Percentiles rank a stretch among this genome's conserved stretches.
Evolutionary conservation across 2,329 filamentous ascomycete species (phyloP).

Genomic region (Botrytis porri): DNA sequence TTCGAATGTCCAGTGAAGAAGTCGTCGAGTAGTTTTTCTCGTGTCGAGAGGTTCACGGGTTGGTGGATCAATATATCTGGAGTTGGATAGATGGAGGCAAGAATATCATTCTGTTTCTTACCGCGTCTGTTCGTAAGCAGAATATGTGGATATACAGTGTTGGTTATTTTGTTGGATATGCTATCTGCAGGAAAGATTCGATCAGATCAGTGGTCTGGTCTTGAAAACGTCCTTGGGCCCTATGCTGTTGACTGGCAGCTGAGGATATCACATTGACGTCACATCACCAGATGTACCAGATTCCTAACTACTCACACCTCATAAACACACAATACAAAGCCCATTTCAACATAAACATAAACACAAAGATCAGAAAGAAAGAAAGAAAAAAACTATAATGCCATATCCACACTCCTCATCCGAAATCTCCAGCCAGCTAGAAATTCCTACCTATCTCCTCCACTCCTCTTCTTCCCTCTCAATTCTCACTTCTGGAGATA

Average conservation of each 20-base stretch:
- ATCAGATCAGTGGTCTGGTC: neutral
- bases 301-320: neutral
- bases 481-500: neutral
- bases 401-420: neutral
- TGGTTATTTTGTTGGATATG: neutral
- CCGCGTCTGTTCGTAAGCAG: too few relatives aligned
- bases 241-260: neutral
- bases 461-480: neutral
- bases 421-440: neutral
- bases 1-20: constrained; percentile 47
- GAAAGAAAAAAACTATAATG: neutral
- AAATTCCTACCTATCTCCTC: neutral
- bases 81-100: constrained; percentile 51
- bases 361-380: neutral
- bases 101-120: neutral
- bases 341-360: neutral
- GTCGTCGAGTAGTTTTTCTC: constrained; percentile 47
- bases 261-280: neutral
- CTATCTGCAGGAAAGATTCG: neutral
- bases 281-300: neutral
- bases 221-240: neutral
- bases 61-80: constrained; percentile 50
- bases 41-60: constrained; percentile 44
- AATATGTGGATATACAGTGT: neutral
- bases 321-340: neutral